A percentile compares a stretch with the other conserved stretches of the same genome.
Evolutionary conservation across 345 rosid species (phyloP).

Genomic region (Excoecaria agallocha): DNA sequence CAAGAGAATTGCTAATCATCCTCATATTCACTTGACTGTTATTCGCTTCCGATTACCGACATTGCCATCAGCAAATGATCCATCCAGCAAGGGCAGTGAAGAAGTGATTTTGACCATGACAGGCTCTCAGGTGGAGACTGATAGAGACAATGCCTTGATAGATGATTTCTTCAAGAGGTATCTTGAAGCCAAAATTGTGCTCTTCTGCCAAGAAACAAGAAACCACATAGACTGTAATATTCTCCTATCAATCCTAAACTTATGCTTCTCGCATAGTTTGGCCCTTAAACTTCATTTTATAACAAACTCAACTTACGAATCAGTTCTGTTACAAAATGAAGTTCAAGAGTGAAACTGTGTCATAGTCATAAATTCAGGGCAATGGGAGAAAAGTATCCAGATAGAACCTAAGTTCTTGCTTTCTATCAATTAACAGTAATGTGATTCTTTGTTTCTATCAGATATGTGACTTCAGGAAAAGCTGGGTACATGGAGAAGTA

Average conservation of each 20-base stretch:
- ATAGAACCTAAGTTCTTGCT: not conserved
- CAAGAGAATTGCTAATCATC: conserved; percentile 49
- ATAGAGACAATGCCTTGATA: conserved; percentile 47
- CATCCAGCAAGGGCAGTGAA: conserved; percentile 26
- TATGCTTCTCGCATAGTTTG: too few species aligned
- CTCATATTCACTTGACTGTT: conserved; percentile 51
- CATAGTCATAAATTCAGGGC: too few species aligned
- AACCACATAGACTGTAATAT: too few species aligned
- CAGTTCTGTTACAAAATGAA: too few species aligned
- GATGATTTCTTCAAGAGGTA: conserved; percentile 61
- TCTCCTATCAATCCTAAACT: too few species aligned
- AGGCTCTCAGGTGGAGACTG: conserved; percentile 33
- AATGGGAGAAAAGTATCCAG: too few species aligned
- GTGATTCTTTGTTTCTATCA: conserved; percentile 6
- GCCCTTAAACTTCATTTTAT: too few species aligned
- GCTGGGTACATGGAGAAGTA: conserved; percentile 55
- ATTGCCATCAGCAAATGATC: not conserved
- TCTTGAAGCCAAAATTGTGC: too few species aligned
- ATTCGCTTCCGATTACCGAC: conserved; percentile 43
- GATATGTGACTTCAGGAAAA: conserved; percentile 58
- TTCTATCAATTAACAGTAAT: not conserved
- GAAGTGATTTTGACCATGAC: conserved; percentile 44
- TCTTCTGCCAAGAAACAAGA: too few species aligned
- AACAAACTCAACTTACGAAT: too few species aligned
- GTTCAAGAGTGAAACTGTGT: too few species aligned